These are phyloP conservation scores for Tympanopsis confertula DNA, from an alignment of 2,329 filamentous ascomycete genomes.

Conservation along the genomic window DNA sequence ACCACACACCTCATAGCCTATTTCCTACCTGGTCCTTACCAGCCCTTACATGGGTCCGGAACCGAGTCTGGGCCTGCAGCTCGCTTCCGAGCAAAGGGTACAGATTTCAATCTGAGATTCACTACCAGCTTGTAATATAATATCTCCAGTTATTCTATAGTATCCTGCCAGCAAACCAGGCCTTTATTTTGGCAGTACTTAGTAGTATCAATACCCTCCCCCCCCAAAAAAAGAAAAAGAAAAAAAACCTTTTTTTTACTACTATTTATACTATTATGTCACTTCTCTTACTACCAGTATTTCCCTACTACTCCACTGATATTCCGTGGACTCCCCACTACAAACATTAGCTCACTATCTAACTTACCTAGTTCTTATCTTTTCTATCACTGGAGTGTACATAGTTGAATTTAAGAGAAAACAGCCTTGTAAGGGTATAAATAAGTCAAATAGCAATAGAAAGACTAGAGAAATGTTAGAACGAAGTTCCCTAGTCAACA, in stretches of 20 bases:
- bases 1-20: not conserved
- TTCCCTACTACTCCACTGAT: too few relatives aligned
- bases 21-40: slow-evolving; percentile 2
- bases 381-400: not conserved
- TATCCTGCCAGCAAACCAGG: too few relatives aligned
- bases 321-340: too few relatives aligned
- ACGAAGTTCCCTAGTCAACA: too few relatives aligned
- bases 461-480: too few relatives aligned
- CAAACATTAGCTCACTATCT: too few relatives aligned
- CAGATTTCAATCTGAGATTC: too few relatives aligned
- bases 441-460: not conserved
- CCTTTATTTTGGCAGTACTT: not conserved
- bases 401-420: not conserved
- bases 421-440: not conserved
- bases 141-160: slow-evolving; percentile 1
- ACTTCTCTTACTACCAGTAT: not conserved
- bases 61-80: too few relatives aligned
- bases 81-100: too few relatives aligned
- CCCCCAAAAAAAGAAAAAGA: not conserved
- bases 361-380: too few relatives aligned
- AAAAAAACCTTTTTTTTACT: not conserved
- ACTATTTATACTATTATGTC: not conserved
- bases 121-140: too few relatives aligned
- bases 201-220: not conserved
- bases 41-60: not conserved